Percentiles rank a stretch among this genome's conserved stretches.
These are phyloP conservation scores for Rhynchospora tenuis DNA, from an alignment of 176 grass and related monocot genomes.

Conservation along the genomic window DNA sequence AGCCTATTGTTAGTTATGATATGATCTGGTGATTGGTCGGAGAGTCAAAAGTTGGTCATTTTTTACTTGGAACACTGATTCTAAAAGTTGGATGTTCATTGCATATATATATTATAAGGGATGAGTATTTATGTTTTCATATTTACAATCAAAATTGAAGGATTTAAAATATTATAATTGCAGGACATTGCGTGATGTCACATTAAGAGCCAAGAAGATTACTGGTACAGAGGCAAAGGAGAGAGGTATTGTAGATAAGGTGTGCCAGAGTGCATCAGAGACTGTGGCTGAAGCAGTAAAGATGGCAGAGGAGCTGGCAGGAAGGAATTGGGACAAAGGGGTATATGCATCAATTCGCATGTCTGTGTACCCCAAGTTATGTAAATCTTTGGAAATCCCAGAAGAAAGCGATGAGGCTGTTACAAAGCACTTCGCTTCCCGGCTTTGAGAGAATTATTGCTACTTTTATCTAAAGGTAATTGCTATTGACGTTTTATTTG, in stretches of 20 bases:
- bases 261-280: conserved; percentile 40
- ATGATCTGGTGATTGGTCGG: background rate
- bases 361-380: conserved; percentile 44
- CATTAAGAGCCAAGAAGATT: conserved; percentile 44
- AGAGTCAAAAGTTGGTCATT: background rate
- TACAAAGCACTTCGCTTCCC: conserved; percentile 32
- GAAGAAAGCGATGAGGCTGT: conserved; percentile 54
- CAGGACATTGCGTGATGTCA: conserved; percentile 52
- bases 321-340: conserved; percentile 66
- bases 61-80: background rate
- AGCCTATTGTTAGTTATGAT: background rate
- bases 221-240: conserved; percentile 47
- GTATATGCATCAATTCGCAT: conserved; percentile 62
- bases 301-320: conserved; percentile 68
- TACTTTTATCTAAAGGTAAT: background rate
- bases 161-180: background rate
- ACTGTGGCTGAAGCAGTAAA: conserved; percentile 52
- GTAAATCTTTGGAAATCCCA: conserved; percentile 36
- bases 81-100: background rate
- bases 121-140: background rate
- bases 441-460: conserved; percentile 33
- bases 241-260: conserved; percentile 55
- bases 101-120: background rate
- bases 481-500: background rate
- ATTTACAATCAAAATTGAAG: background rate